phyloP scores from a whole-genome alignment of 2,329 filamentous ascomycete genomes.

The Talaromyces albobiverticillius region DNA sequence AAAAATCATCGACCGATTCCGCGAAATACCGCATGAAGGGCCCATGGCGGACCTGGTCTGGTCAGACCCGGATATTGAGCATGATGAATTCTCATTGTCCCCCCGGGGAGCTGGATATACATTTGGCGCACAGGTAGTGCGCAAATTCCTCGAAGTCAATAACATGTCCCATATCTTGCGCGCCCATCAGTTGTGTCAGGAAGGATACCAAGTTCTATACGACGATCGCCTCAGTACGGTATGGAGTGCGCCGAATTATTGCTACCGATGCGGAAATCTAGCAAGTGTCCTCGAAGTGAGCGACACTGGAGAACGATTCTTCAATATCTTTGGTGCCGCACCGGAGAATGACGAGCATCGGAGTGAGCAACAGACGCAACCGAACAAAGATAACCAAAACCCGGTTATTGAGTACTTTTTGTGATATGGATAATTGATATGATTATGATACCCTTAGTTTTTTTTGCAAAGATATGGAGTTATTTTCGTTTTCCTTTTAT shows the following conservation, averaged over 20 bases:
- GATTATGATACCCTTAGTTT: slow-evolving; percentile 17
- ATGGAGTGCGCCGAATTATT: slow-evolving; percentile 97
- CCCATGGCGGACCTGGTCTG: slow-evolving; percentile 99
- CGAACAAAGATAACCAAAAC: slow-evolving; percentile 67
- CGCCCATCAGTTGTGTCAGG: slow-evolving; percentile 97
- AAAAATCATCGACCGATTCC: slow-evolving; percentile 98
- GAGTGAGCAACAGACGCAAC: slow-evolving; percentile 69
- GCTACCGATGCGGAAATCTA: slow-evolving; percentile 94
- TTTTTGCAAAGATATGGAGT: slow-evolving; percentile 12
- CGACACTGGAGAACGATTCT: slow-evolving; percentile 87
- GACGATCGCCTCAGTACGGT: slow-evolving; percentile 93
- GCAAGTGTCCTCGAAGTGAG: slow-evolving; percentile 95
- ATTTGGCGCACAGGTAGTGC: slow-evolving; percentile 95
- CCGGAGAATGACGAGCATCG: slow-evolving; percentile 89
- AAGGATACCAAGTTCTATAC: slow-evolving; percentile 95
- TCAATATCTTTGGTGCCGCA: slow-evolving; percentile 96
- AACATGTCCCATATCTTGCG: slow-evolving; percentile 96
- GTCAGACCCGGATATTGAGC: slow-evolving; percentile 96
- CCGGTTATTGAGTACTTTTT: slow-evolving; percentile 70
- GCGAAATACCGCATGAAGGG: slow-evolving; percentile 96
- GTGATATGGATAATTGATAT: slow-evolving; percentile 40
- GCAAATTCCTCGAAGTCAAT: slow-evolving; percentile 97
- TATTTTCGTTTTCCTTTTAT: background rate
- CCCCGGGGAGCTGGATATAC: slow-evolving; percentile 95
- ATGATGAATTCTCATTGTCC: slow-evolving; percentile 93